Percentiles rank a stretch among this genome's conserved stretches.
Evolutionary conservation across 148 eudicot species (phyloP).

Genomic region (Rhododendron simsii): DNA sequence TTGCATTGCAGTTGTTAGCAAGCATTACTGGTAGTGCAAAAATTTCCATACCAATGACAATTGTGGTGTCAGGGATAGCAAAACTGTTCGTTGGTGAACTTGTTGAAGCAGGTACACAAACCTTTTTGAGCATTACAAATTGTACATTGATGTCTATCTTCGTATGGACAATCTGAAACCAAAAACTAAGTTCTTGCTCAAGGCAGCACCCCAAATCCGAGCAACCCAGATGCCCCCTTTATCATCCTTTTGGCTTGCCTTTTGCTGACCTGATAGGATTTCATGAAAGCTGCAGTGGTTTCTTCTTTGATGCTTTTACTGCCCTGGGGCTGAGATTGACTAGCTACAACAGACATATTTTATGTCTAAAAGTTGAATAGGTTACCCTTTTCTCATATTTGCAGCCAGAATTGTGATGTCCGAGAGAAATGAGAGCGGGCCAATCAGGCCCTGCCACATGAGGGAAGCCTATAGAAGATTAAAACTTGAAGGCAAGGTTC

Average conservation of each 20-base stretch:
- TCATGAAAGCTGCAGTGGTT: too few species aligned
- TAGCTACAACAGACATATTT: too few species aligned
- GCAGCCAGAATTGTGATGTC: constrained; percentile 84
- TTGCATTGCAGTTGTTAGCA: constrained; percentile 55
- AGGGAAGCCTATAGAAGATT: constrained; percentile 87
- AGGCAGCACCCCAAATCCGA: neutral
- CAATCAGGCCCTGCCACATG: constrained; percentile 89
- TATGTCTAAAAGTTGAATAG: neutral
- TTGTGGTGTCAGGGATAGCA: constrained; percentile 93
- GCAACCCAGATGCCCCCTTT: too few species aligned
- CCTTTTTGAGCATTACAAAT: neutral
- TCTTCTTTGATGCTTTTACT: too few species aligned
- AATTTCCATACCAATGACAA: constrained; percentile 83
- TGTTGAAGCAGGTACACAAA: constrained; percentile 74
- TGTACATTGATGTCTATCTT: neutral
- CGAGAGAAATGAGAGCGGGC: constrained; percentile 82
- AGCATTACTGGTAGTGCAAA: constrained; percentile 89
- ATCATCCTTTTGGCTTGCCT: too few species aligned
- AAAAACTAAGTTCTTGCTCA: neutral
- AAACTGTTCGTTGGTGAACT: constrained; percentile 98
- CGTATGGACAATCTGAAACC: constrained; percentile 1
- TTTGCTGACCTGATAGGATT: too few species aligned
- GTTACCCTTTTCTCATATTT: neutral
- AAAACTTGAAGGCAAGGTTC: constrained; percentile 85
- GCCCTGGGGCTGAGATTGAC: too few species aligned